A percentile compares a stretch with the other conserved stretches of the same genome.
Conservation (phyloP, 768 basidiomycete genomes). For the Candolleomyces aberdarensis region DNA sequence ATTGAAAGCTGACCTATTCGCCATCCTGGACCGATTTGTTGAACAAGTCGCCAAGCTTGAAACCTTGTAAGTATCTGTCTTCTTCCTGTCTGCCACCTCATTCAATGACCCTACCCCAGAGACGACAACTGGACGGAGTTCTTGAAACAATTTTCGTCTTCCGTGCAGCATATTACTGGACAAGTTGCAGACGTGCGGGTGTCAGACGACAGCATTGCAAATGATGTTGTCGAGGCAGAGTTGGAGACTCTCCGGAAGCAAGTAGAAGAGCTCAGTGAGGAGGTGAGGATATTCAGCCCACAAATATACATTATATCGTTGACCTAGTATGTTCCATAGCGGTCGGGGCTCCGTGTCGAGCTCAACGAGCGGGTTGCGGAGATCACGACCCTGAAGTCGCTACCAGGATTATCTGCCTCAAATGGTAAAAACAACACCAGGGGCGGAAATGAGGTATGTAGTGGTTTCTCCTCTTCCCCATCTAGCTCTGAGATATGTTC, state of each 20-base stretch:
- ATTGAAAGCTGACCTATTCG: conserved; percentile 56
- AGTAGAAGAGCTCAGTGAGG: conserved; percentile 62
- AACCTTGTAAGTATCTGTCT: conserved; percentile 50
- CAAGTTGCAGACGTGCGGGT: conserved; percentile 54
- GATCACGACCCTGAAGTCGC: conserved; percentile 58
- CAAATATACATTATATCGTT: not conserved
- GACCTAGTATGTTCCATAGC: conserved; percentile 29
- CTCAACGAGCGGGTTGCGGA: conserved; percentile 65
- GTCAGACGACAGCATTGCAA: conserved; percentile 32
- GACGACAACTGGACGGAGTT: conserved; percentile 64
- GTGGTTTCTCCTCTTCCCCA: not conserved
- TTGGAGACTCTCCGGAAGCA: conserved; percentile 53
- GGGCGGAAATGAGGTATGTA: conserved; percentile 52
- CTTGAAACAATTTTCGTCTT: conserved; percentile 55
- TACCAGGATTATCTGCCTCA: conserved; percentile 38
- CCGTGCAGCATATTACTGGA: conserved; percentile 66
- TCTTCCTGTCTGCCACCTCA: not conserved
- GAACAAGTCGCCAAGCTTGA: conserved; percentile 57
- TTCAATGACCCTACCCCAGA: conserved; percentile 34
- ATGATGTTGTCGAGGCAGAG: conserved; percentile 54
- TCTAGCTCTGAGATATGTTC: not conserved
- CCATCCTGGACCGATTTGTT: conserved; percentile 62
- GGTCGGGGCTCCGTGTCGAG: conserved; percentile 47
- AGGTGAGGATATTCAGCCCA: conserved; percentile 38
- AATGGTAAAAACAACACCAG: conserved; percentile 42